Conservation (phyloP, 305 asterid genomes). For the Nicotiana rustica region DNA sequence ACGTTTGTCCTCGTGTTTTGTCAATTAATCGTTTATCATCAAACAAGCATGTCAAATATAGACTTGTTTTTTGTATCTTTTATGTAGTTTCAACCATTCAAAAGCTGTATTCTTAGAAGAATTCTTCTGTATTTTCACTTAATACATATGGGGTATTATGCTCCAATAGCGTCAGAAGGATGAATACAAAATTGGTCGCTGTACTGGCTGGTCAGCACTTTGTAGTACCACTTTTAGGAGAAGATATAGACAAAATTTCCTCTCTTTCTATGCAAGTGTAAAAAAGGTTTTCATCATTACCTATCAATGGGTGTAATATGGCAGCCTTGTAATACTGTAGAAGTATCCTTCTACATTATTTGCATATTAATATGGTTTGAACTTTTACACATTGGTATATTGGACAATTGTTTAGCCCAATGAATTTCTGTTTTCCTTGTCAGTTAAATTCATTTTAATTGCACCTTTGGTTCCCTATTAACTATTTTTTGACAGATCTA, state of each 20-base stretch:
- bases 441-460: not conserved
- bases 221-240: not conserved
- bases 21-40: no score
- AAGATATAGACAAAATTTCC: not conserved
- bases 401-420: slow-evolving; percentile 9
- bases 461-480: slow-evolving; percentile 14
- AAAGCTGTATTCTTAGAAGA: not conserved
- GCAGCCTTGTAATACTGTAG: slow-evolving; percentile 15
- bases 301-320: not conserved
- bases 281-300: not conserved
- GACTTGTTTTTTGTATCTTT: no score
- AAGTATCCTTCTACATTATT: not conserved
- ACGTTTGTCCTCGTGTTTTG: no score
- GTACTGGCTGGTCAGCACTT: not conserved
- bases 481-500: not conserved
- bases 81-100: no score
- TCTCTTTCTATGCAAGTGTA: not conserved
- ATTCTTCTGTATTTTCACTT: not conserved
- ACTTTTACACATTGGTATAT: not conserved
- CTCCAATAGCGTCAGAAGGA: not conserved
- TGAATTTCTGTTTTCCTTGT: not conserved
- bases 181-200: not conserved
- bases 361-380: not conserved
- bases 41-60: no score
- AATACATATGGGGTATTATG: not conserved